Base-by-base conservation (phyloP, 2,329 filamentous ascomycete genomes). In the Myriosclerotinia scirpicola region DNA sequence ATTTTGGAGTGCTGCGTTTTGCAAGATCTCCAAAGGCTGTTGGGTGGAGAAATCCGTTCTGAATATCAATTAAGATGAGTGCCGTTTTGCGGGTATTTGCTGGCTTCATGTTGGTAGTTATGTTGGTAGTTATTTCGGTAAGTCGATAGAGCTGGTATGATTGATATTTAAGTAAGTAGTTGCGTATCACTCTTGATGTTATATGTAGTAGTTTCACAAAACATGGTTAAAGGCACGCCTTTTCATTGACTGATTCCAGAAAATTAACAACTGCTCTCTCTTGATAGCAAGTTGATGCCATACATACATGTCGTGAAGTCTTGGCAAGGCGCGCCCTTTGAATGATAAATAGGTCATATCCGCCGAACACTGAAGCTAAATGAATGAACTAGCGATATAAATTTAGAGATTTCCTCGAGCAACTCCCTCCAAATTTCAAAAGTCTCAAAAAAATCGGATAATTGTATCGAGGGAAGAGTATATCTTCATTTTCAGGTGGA, bases 1-100 rank as follows among this genome's bases (percentile, higher is more conserved):
- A 60, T 12, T 17, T 50, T 15, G 44, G 56, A 9, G 56, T 60
- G 30, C 44, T 60, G n/a, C 56, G 42, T 20, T 34, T 60, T 50
- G 56, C 30, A 15, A 60, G 56, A 38, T 60, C 56, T 9, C 44
- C 56, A 50, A 50, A 60, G 8, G 56, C 42, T 60, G 56, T 48
- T 48, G 56, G 20, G 14, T 50, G 30, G 2, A 60, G 42, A 12
- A 50, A 60, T 3, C 30, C 30, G 15, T 60, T 60, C 5, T 60
- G 56, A 17, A 60, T 14, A 50, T 60, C 44, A 30, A 60, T 50
- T n/a, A 60, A 34, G 30, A 60, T 60, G 12, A 60, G 56, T 22
- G 56, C 42, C 46, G 56, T 48, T 36, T 59, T 59, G 20, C 26
- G 42, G n/a, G 7, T 36, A 34, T 26, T 60, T 22, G 56, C 56